Evolutionary conservation across 306 rosid species (phyloP).

Genomic region (Glycine latifolia): DNA sequence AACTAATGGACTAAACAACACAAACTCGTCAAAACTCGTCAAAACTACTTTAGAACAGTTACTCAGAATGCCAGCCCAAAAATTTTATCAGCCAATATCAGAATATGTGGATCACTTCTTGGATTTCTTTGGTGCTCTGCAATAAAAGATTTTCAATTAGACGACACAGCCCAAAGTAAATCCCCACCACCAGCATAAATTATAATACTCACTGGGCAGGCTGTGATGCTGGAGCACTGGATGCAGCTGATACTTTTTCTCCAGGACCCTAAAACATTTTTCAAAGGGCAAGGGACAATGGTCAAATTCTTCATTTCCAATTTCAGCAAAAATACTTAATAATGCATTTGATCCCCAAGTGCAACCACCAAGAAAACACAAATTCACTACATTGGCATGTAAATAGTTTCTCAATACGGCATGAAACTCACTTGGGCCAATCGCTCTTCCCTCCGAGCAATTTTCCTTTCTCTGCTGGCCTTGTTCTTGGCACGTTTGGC

Average conservation of each 20-base stretch:
- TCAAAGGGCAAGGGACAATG: background rate
- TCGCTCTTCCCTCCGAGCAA: slow-evolving; percentile 93
- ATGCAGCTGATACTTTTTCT: slow-evolving; percentile 58
- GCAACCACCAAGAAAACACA: background rate
- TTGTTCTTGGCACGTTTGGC: slow-evolving; percentile 97
- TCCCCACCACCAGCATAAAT: background rate
- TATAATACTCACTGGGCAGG: slow-evolving; percentile 67
- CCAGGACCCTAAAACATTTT: slow-evolving; percentile 75
- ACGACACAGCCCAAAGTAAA: background rate
- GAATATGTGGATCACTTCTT: slow-evolving; percentile 62
- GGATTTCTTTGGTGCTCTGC: slow-evolving; percentile 82
- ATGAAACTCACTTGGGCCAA: slow-evolving; percentile 69
- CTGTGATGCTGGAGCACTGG: slow-evolving; percentile 58
- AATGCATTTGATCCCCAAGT: background rate
- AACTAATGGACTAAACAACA: slow-evolving; percentile 55
- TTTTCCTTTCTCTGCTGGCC: slow-evolving; percentile 91
- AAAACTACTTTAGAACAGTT: slow-evolving; percentile 59
- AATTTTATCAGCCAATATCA: slow-evolving; percentile 34
- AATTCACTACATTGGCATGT: too few species aligned
- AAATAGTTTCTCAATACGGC: background rate
- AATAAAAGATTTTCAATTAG: background rate
- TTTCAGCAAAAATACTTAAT: background rate
- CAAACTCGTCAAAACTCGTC: slow-evolving; percentile 57
- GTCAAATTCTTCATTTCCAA: slow-evolving; percentile 6
- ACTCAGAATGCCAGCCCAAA: slow-evolving; percentile 27